phyloP scores from a whole-genome alignment of 2,329 filamentous ascomycete genomes.

The Paecilomyces niveus region DNA sequence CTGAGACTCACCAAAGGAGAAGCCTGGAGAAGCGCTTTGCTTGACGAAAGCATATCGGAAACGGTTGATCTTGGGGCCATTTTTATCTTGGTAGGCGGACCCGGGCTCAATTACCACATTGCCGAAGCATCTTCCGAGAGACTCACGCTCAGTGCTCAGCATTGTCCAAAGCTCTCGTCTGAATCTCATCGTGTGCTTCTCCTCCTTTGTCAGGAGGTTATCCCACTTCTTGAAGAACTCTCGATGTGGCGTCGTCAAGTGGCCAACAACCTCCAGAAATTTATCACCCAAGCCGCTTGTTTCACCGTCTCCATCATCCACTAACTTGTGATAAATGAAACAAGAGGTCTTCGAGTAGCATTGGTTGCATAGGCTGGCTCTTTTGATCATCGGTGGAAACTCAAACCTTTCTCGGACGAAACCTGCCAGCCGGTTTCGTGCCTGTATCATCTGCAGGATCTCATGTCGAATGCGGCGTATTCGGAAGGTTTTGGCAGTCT shows the following conservation, averaged over 20 bases:
- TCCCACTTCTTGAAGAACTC: slow-evolving; percentile 96
- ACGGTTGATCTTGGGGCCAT: slow-evolving; percentile 78
- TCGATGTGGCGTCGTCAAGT: slow-evolving; percentile 66
- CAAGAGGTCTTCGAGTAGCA: slow-evolving; percentile 90
- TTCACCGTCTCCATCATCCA: slow-evolving; percentile 75
- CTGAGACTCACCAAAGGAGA: slow-evolving; percentile 89
- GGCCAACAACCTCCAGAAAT: slow-evolving; percentile 72
- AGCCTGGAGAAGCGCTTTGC: slow-evolving; percentile 50
- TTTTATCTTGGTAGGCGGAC: slow-evolving; percentile 61
- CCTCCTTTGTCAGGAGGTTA: slow-evolving; percentile 83
- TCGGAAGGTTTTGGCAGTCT: slow-evolving; percentile 76
- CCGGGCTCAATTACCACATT: slow-evolving; percentile 77
- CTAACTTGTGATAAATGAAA: slow-evolving; percentile 87
- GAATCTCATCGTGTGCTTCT: slow-evolving; percentile 80
- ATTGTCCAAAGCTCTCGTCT: slow-evolving; percentile 94
- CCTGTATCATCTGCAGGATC: slow-evolving; percentile 92
- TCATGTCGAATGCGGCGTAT: slow-evolving; percentile 82
- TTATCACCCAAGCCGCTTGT: slow-evolving; percentile 72
- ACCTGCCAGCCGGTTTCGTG: slow-evolving; percentile 81
- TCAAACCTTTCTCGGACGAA: slow-evolving; percentile 76
- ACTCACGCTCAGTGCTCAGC: slow-evolving; percentile 80
- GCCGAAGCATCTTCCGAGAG: slow-evolving; percentile 80
- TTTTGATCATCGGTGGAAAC: slow-evolving; percentile 79
- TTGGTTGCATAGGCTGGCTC: slow-evolving; percentile 69
- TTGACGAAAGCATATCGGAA: slow-evolving; percentile 83